Percentiles rank a stretch among this genome's conserved stretches.
Evolutionary conservation across 2,329 filamentous ascomycete genomes (phyloP).

Genomic region (Diaporthe ilicicola): DNA sequence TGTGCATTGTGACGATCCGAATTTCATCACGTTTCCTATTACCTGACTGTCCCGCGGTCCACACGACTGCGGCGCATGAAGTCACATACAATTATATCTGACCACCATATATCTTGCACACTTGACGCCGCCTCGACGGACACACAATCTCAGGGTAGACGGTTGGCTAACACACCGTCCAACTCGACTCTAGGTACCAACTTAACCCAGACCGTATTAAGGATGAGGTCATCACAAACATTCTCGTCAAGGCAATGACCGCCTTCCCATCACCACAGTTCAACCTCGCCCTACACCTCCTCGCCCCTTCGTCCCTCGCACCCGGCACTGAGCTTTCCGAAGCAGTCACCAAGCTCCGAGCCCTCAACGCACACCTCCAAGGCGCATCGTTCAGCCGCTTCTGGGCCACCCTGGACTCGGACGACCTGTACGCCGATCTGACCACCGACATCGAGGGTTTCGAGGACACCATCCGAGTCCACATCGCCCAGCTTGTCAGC

Average conservation of each 20-base stretch:
- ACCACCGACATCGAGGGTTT: slow-evolving; percentile 95
- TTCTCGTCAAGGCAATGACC: slow-evolving; percentile 97
- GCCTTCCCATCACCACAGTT: slow-evolving; percentile 98
- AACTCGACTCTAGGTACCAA: slow-evolving; percentile 77
- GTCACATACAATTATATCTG: slow-evolving; percentile 81
- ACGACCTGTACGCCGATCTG: slow-evolving; percentile 95
- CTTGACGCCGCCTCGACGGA: neutral
- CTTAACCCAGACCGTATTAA: slow-evolving; percentile 98
- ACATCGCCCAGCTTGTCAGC: slow-evolving; percentile 87
- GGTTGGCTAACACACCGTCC: neutral
- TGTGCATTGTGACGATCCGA: slow-evolving; percentile 73
- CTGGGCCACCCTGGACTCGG: slow-evolving; percentile 91
- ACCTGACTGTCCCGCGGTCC: slow-evolving; percentile 75
- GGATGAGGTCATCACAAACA: slow-evolving; percentile 97
- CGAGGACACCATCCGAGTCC: slow-evolving; percentile 89
- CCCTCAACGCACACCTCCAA: slow-evolving; percentile 87
- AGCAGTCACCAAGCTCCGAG: slow-evolving; percentile 86
- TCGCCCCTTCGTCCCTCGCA: slow-evolving; percentile 82
- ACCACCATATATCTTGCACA: slow-evolving; percentile 43
- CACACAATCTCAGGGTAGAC: slow-evolving; percentile 30
- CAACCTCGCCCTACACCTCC: slow-evolving; percentile 90
- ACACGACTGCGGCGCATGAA: slow-evolving; percentile 71
- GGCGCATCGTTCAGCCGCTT: slow-evolving; percentile 90
- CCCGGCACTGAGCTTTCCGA: slow-evolving; percentile 79
- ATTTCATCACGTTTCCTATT: slow-evolving; percentile 94